These are phyloP conservation scores for Stylonectria norvegica DNA, from an alignment of 2,329 filamentous ascomycete species.

Conservation along the genomic window DNA sequence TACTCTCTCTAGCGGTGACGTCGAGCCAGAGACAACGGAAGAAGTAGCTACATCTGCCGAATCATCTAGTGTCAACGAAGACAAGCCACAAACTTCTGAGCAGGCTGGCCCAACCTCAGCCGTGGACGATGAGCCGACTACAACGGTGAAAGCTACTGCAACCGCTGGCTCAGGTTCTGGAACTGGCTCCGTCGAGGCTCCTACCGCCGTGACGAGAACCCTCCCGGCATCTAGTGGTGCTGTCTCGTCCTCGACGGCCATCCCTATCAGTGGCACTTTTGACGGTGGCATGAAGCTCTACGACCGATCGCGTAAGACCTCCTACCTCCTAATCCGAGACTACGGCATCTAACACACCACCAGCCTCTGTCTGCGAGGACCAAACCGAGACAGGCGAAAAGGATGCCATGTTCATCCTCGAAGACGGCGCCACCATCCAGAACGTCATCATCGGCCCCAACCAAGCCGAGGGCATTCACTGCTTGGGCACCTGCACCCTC, in stretches of 20 bases:
- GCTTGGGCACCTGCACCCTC: conserved; percentile 43
- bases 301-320: conserved; percentile 19
- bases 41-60: no score
- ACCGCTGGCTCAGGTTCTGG: conserved; percentile 7
- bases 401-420: conserved; percentile 49
- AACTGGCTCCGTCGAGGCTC: not conserved
- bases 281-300: conserved; percentile 21
- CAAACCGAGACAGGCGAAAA: conserved; percentile 27
- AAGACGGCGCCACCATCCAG: conserved; percentile 47
- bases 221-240: conserved; percentile 19
- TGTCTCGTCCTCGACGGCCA: conserved; percentile 16
- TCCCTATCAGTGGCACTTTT: conserved; percentile 18
- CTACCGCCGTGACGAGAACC: conserved; percentile 17
- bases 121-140: not conserved
- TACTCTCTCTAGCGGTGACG: not conserved
- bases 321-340: no score
- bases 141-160: conserved; percentile 1
- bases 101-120: not conserved
- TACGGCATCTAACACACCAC: conserved; percentile 2
- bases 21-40: not conserved
- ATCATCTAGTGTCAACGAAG: no score
- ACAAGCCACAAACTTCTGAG: no score
- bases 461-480: conserved; percentile 50
- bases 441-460: conserved; percentile 53
- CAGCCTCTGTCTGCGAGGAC: conserved; percentile 25